Base-by-base conservation (phyloP, 495 filamentous ascomycete species). In the Pyronema domesticum region DNA sequence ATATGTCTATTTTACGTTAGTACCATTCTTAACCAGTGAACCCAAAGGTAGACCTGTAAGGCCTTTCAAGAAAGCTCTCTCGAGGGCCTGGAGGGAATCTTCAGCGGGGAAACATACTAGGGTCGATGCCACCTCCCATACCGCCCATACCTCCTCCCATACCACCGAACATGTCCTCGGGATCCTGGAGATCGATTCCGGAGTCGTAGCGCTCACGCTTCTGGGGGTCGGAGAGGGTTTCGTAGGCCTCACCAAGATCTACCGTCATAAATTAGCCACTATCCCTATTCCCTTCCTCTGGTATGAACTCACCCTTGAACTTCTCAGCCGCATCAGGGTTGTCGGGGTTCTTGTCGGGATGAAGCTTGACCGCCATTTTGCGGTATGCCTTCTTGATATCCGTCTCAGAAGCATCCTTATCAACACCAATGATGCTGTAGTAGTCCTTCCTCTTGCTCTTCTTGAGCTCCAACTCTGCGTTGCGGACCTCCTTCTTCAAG, bases 371-470 rank as follows among this genome's bases (percentile, higher is more conserved):
- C 37, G 91, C 91, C 64, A 94, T 73, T 70, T 87, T 94, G 49
- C 89, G 77, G 72, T 98, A 98, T 2, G 89, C 91, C 72, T 94
- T 94, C 78, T 96, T 98, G 71, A 98, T 88, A 46, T 89, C 79
- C 17, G 69, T 71, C 8, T 95, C 93, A 37, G 73, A 75, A 13
- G 89, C 88, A 59, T 88, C 83, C 72, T 95, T 96, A 42, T 79
- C 74, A 9, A 98, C 73, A 3, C 80, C 84, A 15, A 98, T 76
- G 59, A 96, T 94, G 76, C 95, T 95, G 73, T 98, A 98, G 72
- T 94, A 95, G 67, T 98, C 91, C 72, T 96, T 96, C 48, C 91
- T 76, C 70, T 86, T 83, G 61, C 83, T 81, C 81, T 96, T 96
- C 81, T 98, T 98, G 58, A 95, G 73, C 71, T 98, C 91, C 37